Percentiles rank a stretch among this genome's conserved stretches.
These are phyloP conservation scores for Lasiodiplodia sp. DNA, from an alignment of 2,329 filamentous ascomycete species.

Conservation along the genomic window DNA sequence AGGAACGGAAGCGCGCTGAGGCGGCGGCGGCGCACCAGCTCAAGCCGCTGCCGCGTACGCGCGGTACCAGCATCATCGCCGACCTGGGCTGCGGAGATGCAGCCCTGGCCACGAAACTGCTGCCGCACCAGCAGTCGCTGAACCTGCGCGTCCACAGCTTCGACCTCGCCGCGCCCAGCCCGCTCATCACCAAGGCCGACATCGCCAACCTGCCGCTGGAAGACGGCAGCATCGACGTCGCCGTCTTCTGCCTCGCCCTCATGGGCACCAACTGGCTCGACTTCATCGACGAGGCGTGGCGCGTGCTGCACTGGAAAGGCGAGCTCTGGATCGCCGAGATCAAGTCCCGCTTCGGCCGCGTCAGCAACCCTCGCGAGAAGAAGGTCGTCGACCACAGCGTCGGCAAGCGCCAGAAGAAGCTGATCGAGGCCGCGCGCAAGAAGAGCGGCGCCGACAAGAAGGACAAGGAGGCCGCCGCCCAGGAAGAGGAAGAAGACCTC, in stretches of 20 bases:
- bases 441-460: constrained; percentile 56
- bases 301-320: constrained; percentile 89
- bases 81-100: constrained; percentile 96
- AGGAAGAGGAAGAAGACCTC: constrained; percentile 66
- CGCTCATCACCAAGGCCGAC: constrained; percentile 85
- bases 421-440: constrained; percentile 47
- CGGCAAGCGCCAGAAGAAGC: constrained; percentile 65
- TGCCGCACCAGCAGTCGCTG: constrained; percentile 68
- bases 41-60: constrained; percentile 72
- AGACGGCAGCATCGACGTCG: constrained; percentile 80
- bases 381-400: constrained; percentile 72
- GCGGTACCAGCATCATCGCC: constrained; percentile 74
- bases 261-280: constrained; percentile 99
- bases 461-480: constrained; percentile 57
- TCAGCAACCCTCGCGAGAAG: constrained; percentile 55
- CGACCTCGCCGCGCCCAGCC: constrained; percentile 80
- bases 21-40: constrained; percentile 17
- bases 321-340: constrained; percentile 98
- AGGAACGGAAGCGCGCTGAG: constrained; percentile 30
- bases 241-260: constrained; percentile 92
- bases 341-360: constrained; percentile 84
- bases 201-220: constrained; percentile 81
- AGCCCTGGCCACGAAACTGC: constrained; percentile 74
- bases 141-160: constrained; percentile 81
- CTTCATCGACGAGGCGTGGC: constrained; percentile 95